Conservation (phyloP, 1,139 yeast genomes). For the Sugiyamaella castrensis region DNA sequence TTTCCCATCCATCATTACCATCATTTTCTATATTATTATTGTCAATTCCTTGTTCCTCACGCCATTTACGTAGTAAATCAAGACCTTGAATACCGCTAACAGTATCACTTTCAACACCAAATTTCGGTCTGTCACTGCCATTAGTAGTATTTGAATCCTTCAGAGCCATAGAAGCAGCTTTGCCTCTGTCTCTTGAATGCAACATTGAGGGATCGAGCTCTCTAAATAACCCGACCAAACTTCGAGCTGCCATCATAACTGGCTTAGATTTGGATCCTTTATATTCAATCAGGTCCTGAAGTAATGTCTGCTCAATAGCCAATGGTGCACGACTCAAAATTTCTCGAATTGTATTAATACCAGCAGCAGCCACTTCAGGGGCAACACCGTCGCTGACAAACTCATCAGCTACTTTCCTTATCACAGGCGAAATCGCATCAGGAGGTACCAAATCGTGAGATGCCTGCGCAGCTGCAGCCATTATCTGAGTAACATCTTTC, state of each 20-base stretch:
- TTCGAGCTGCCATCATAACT: conserved; percentile 90
- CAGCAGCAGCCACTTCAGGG: conserved; percentile 97
- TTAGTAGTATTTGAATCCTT: conserved; percentile 46
- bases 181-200: conserved; percentile 85
- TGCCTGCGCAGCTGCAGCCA: conserved; percentile 97
- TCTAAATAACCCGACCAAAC: conserved; percentile 81
- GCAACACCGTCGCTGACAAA: conserved; percentile 98
- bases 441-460: conserved; percentile 97
- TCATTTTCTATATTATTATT: conserved; percentile 47
- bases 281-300: conserved; percentile 87
- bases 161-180: conserved; percentile 77
- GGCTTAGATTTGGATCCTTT: conserved; percentile 92
- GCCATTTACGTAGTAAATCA: conserved; percentile 87
- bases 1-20: conserved; percentile 48
- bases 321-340: conserved; percentile 89
- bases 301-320: conserved; percentile 79
- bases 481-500: conserved; percentile 85
- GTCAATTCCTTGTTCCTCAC: conserved; percentile 53
- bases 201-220: conserved; percentile 97
- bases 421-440: conserved; percentile 72
- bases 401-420: conserved; percentile 92
- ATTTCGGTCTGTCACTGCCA: conserved; percentile 36
- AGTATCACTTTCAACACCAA: conserved; percentile 53
- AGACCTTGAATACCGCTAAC: conserved; percentile 73
- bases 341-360: conserved; percentile 91